Evolutionary conservation across 768 basidiomycete species (phyloP), one percentile per base, ranked within the genome.

Genomic region (Aureoboletus auriporus): DNA sequence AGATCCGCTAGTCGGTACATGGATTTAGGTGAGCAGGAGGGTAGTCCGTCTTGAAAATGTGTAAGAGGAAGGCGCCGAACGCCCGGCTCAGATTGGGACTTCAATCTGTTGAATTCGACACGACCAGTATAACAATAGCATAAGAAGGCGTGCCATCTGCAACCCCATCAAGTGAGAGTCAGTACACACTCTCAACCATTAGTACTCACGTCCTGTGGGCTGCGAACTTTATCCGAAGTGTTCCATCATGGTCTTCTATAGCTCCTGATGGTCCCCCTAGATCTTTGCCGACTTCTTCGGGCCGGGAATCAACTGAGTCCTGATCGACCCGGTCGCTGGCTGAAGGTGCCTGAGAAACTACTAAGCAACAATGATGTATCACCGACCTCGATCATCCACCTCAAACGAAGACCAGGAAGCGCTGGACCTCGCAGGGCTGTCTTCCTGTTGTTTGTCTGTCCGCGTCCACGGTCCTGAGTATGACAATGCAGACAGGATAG

Each of bases 1-100:
- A 68, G 65, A n/a, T 56, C 40, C 8, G 68, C 68, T 0, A 69
- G 47, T 44, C 65, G 63, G 36, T 69, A 70, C 66, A 70, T 69
- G 0, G 69, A 70, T 55, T 69, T 69, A 5, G 69, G 68, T 17
- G 68, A 69, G 44, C 68, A 69, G 6, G 45, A 27, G 4, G 56
- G 56, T 35, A 37, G 20, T 10, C 47, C 42, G 8, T 50, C 44
- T 37, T 30, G 6, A 6, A 37, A 7, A 17, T 38, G 35, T 20
- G 36, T 10, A 4, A 29, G 30, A 40, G 31, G 31, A 11, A 34
- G 39, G 31, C 31, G 39, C n/a, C 39, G 46, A 47, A 13, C 39
- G 7, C 26, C 39, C 5, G 39, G 31, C 14, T 23, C 12, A 5
- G n/a, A 20, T 37, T 57, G 49, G 16, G 54, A 56, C 38, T 45